Evolutionary conservation across 306 rosid genomes (phyloP).

Genomic region (Trifolium subterraneum): DNA sequence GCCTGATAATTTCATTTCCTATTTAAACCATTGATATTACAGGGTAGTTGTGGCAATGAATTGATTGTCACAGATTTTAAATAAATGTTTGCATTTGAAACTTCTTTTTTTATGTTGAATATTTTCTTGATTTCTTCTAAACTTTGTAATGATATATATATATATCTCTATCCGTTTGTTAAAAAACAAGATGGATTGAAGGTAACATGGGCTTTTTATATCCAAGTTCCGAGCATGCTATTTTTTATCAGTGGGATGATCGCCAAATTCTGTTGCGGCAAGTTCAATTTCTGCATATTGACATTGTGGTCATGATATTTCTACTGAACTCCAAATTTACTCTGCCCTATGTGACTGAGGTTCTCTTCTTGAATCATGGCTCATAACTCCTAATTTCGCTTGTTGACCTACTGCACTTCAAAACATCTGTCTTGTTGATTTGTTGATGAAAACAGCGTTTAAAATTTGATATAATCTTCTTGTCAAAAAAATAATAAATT

Average conservation of each 20-base stretch:
- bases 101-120: not conserved
- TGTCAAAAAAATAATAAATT: no score
- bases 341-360: not conserved
- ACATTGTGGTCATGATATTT: not conserved
- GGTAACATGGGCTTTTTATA: not conserved
- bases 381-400: not conserved
- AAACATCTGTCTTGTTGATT: not conserved
- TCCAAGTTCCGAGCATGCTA: not conserved
- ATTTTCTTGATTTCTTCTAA: not conserved
- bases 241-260: not conserved
- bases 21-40: not conserved
- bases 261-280: not conserved
- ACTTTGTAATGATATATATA: not conserved
- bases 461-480: no score
- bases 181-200: not conserved
- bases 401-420: not conserved
- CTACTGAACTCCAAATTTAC: not conserved
- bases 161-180: not conserved
- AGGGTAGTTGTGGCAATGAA: not conserved
- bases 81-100: not conserved
- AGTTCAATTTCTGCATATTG: not conserved
- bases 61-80: not conserved
- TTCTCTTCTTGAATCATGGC: not conserved
- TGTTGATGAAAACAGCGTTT: not conserved
- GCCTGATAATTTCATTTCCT: not conserved